Base-by-base conservation (phyloP, 139 green algal species). In the Microglena sp. region DNA sequence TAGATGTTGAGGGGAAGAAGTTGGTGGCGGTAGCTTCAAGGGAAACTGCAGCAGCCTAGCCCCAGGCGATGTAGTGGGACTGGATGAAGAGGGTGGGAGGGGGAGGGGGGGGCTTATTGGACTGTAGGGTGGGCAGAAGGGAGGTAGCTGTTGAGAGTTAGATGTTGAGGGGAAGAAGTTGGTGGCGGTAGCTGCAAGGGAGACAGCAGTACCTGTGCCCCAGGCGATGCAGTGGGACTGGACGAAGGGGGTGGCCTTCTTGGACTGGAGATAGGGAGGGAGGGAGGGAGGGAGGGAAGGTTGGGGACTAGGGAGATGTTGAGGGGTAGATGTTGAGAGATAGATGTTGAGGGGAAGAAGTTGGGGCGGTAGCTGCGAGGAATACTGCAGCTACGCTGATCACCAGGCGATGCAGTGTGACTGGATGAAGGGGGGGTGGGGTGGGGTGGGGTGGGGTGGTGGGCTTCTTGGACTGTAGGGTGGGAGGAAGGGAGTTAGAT, bases 371-470 rank as follows among this genome's bases (percentile, higher is more conserved):
- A 50, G 40, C 15, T 24, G 40, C 15, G 40, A 50, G 40, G 40
- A 18, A 50, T n/a, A n/a, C n/a, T n/a, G n/a, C n/a, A n/a, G n/a
- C n/a, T n/a, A n/a, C n/a, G n/a, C 61, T 29, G 40, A 58, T 31
- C 68, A 77, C 84, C 84, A 90, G 1, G 60, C 67, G 11, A 71
- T 46, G 45, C 77, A 86, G 75, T 89, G 80, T 1, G 55, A 58
- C 27, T 45, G 34, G n/a, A 77, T 65, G 71, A 87, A 87, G 33
- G 83, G 77, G 11, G 67, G 40, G 40, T 11, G 18, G 40, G 40
- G 40, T 24, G 40, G 40, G 40, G 18, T 11, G 40, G 40, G 18
- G 40, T 11, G 40, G 18, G 40, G 40, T 11, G 18, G 40, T 11
- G 40, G 18, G 40, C 15, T 11, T 24, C 15, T 11, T n/a, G n/a